phyloP scores from a whole-genome alignment of 257 asterid genomes.

The Nicotiana tomentosiformis region DNA sequence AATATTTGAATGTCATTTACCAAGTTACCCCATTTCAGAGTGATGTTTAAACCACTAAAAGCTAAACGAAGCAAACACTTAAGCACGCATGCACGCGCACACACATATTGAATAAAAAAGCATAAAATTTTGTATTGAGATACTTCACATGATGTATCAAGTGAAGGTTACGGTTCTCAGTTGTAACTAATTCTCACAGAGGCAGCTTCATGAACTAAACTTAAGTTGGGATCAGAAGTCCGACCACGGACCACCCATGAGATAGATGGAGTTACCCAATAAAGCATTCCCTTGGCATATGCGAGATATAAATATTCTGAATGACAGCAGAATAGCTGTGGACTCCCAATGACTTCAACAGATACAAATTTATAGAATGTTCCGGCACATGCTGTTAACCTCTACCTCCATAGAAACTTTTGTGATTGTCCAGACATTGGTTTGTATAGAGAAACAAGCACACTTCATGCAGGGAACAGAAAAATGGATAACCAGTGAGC shows the following conservation, averaged over 20 bases:
- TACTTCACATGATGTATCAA: not conserved
- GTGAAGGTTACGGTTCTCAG: not conserved
- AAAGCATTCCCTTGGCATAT: not conserved
- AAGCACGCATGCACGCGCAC: not conserved
- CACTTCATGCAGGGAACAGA: not conserved
- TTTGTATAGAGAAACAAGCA: not conserved
- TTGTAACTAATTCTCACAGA: not conserved
- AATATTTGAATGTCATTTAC: not conserved
- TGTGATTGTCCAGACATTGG: not conserved
- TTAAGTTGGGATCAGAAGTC: not conserved
- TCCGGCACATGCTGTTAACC: not conserved
- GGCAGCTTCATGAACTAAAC: not conserved
- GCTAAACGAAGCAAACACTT: not conserved
- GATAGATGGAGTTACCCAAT: not conserved
- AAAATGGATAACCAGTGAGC: not conserved
- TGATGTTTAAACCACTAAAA: not conserved
- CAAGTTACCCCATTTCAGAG: not conserved
- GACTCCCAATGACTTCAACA: not conserved
- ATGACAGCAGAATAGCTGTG: not conserved
- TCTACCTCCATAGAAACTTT: not conserved
- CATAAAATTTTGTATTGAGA: not conserved
- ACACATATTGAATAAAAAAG: not conserved
- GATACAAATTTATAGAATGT: not conserved
- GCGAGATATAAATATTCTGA: not conserved
- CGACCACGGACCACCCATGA: not conserved